These are phyloP conservation scores for Fraxinus excelsior DNA, from an alignment of 257 asterid species.

Conservation along the genomic window DNA sequence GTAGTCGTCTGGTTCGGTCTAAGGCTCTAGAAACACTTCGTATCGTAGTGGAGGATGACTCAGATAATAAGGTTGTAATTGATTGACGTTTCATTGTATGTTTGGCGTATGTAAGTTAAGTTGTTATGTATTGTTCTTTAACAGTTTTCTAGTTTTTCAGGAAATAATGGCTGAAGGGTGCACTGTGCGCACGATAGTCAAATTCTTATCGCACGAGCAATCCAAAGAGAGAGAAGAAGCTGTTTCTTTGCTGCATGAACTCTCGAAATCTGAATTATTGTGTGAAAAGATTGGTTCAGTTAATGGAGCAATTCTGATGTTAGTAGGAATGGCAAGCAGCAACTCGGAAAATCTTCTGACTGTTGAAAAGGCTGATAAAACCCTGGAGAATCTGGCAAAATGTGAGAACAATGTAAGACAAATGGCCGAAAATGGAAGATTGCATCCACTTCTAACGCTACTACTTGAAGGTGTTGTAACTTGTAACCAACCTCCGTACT, in stretches of 20 bases:
- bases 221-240: slow-evolving; percentile 94
- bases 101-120: slow-evolving; percentile 13
- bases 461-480: slow-evolving; percentile 74
- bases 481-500: slow-evolving; percentile 13
- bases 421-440: slow-evolving; percentile 87
- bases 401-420: slow-evolving; percentile 93
- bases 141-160: slow-evolving; percentile 42
- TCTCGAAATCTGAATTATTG: slow-evolving; percentile 69
- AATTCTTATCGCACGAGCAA: slow-evolving; percentile 72
- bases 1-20: slow-evolving; percentile 71
- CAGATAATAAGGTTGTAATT: slow-evolving; percentile 84
- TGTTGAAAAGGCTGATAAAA: slow-evolving; percentile 81
- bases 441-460: slow-evolving; percentile 75
- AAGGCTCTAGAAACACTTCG: slow-evolving; percentile 84
- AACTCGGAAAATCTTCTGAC: slow-evolving; percentile 67
- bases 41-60: slow-evolving; percentile 77
- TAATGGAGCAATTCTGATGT: slow-evolving; percentile 79
- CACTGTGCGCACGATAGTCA: slow-evolving; percentile 81
- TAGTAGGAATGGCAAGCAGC: slow-evolving; percentile 95
- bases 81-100: slow-evolving; percentile 32
- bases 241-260: slow-evolving; percentile 78
- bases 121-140: slow-evolving; percentile 22
- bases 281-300: slow-evolving; percentile 88
- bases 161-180: slow-evolving; percentile 93
- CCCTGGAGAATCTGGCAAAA: slow-evolving; percentile 73